phyloP scores from a whole-genome alignment of 129 eudicot genomes.

The Centella asiatica region DNA sequence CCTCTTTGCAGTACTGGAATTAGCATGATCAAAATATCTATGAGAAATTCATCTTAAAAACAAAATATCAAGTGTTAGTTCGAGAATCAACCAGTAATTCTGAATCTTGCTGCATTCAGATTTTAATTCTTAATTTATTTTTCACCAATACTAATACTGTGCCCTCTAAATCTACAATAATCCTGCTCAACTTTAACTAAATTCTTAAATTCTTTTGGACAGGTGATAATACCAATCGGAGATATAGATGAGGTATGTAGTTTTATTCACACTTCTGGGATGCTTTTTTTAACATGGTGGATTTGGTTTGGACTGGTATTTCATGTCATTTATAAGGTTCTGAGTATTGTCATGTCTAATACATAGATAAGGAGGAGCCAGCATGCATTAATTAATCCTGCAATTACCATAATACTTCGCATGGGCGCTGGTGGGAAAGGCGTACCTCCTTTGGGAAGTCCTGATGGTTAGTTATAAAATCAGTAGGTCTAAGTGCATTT shows the following conservation, averaged over 20 bases:
- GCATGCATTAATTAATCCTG: constrained; percentile 92
- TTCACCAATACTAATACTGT: too few species aligned
- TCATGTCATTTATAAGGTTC: neutral
- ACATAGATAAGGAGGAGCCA: constrained; percentile 85
- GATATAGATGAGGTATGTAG: constrained; percentile 89
- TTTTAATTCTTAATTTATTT: too few species aligned
- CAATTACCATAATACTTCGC: constrained; percentile 88
- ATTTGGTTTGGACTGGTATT: neutral
- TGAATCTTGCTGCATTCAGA: too few species aligned
- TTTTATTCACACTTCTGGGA: neutral
- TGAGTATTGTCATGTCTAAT: constrained; percentile 11
- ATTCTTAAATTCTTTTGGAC: constrained; percentile 20
- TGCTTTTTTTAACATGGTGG: neutral
- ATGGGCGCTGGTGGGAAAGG: constrained; percentile 98
- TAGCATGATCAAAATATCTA: too few species aligned
- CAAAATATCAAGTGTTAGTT: too few species aligned
- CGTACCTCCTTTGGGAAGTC: constrained; percentile 93
- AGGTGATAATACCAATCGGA: constrained; percentile 87
- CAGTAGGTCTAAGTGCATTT: neutral
- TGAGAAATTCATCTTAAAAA: too few species aligned
- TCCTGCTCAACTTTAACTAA: too few species aligned
- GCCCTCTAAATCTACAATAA: too few species aligned
- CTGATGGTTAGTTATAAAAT: constrained; percentile 68
- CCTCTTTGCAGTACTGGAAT: too few species aligned
- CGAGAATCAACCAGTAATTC: too few species aligned